Base-by-base conservation (phyloP, 2,329 filamentous ascomycete genomes). In the Acarospora socialis region DNA sequence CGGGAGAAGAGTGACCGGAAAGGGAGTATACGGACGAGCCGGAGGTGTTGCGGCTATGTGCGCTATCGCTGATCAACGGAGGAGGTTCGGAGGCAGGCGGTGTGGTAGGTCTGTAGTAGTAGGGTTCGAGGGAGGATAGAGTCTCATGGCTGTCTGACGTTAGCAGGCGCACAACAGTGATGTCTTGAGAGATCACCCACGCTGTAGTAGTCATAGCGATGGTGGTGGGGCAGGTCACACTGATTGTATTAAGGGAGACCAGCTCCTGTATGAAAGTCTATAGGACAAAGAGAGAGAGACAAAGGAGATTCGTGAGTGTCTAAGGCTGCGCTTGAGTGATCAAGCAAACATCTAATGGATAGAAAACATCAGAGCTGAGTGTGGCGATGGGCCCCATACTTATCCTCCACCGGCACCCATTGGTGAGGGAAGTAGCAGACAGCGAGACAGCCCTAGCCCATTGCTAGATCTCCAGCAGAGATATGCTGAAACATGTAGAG, bases 1-100 rank as follows among this genome's bases (percentile, higher is more conserved):
- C 78, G 25, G 70, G 70, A 20, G 70, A 71, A 26, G 77, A 81
- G 52, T 78, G 68, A 47, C 70, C 66, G 32, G 76, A 79, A 61
- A 75, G 64, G 43, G 56, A 62, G 41, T 56, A 78, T 47, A 72
- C 59, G 40, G 78, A 80, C 30, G 68, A 66, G 46, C 73, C 70
- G 43, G 77, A 81, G 37, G 67, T 65, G 47, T 70, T 71, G 49
- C 73, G 72, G 52, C 61, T 64, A 52, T 81, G 73, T 42, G 43
- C 41, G 21, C 45, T 49, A 17, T 43, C 45, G 30, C 45, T 41
- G 31, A 46, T 46, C 36, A 53, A 50, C 38, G 52, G 50, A 44
- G 52, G 47, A 38, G 46, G 45, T 21, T 49, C 28, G 21, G 35
- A 39, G 23, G 49, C 46, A 32, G 61, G 59, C 37, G 61, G 61